Percentiles rank a stretch among this genome's conserved stretches.
These are phyloP conservation scores for Parmelia sp. DNA, from an alignment of 495 filamentous ascomycete genomes.

Conservation along the genomic window DNA sequence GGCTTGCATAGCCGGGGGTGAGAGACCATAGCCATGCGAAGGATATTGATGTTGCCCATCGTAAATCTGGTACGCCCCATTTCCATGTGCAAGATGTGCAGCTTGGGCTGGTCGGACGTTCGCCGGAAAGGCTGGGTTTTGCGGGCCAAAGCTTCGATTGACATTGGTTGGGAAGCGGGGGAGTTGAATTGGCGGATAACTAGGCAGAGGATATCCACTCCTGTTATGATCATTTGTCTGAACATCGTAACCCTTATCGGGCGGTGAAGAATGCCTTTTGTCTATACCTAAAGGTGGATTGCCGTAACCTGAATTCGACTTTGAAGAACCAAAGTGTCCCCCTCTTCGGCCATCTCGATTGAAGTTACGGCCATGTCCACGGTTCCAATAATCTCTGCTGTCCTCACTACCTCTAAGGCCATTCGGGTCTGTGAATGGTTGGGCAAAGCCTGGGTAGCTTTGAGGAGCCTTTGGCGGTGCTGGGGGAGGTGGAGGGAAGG, in stretches of 20 bases:
- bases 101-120: not conserved
- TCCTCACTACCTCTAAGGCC: constrained; percentile 28
- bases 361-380: constrained; percentile 48
- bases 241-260: not conserved
- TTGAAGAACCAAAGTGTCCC: constrained; percentile 4
- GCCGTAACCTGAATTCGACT: constrained; percentile 11
- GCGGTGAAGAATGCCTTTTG: not conserved
- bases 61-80: constrained; percentile 26
- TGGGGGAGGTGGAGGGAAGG: constrained; percentile 33
- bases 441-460: constrained; percentile 18
- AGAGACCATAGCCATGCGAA: not conserved
- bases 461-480: constrained; percentile 37
- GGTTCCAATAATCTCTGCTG: constrained; percentile 45
- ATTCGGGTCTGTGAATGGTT: constrained; percentile 8
- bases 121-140: constrained; percentile 20
- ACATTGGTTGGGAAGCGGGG: constrained; percentile 19
- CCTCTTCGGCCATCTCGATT: constrained; percentile 38
- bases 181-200: constrained; percentile 22
- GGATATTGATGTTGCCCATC: constrained; percentile 4
- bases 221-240: constrained; percentile 14
- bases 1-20: not conserved
- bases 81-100: constrained; percentile 27
- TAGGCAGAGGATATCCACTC: constrained; percentile 17
- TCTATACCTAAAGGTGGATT: not conserved
- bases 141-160: constrained; percentile 21